Percentiles rank a stretch among this genome's conserved stretches.
Evolutionary conservation across 805 yeast genomes (phyloP).

Genomic region (Komagataella kurtzmanii): DNA sequence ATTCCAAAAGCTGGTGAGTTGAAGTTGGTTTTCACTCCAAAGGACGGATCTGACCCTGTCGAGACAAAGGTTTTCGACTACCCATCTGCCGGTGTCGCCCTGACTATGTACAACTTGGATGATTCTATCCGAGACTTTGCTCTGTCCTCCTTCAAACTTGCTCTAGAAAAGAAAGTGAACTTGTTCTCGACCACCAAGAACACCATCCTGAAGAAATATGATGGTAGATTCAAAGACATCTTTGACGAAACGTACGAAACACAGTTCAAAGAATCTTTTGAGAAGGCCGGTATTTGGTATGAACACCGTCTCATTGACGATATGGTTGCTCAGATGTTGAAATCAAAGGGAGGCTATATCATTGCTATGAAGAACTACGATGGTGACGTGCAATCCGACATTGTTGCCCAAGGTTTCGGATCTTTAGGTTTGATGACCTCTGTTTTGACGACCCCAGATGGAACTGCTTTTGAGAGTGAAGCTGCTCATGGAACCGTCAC

Average conservation of each 20-base stretch:
- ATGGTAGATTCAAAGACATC: slow-evolving; percentile 90
- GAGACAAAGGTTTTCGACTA: slow-evolving; percentile 55
- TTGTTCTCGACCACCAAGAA: slow-evolving; percentile 86
- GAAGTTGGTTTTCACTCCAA: slow-evolving; percentile 65
- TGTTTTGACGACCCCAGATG: slow-evolving; percentile 93
- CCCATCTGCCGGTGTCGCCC: slow-evolving; percentile 65
- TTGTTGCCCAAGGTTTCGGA: slow-evolving; percentile 97
- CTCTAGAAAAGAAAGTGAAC: slow-evolving; percentile 64
- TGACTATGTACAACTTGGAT: slow-evolving; percentile 94
- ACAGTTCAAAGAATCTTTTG: slow-evolving; percentile 60
- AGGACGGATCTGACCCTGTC: slow-evolving; percentile 40
- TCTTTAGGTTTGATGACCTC: slow-evolving; percentile 96
- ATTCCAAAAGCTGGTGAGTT: slow-evolving; percentile 72
- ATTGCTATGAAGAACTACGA: slow-evolving; percentile 97
- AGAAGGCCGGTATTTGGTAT: slow-evolving; percentile 78
- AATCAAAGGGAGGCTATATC: slow-evolving; percentile 88
- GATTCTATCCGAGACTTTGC: slow-evolving; percentile 87
- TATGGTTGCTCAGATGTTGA: slow-evolving; percentile 98
- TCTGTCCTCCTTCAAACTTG: slow-evolving; percentile 82
- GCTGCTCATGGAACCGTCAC: slow-evolving; percentile 99
- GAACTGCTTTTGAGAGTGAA: slow-evolving; percentile 88
- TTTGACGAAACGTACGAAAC: slow-evolving; percentile 70
- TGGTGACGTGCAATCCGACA: slow-evolving; percentile 94
- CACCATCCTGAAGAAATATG: slow-evolving; percentile 87
- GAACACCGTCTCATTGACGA: slow-evolving; percentile 96